phyloP scores from a whole-genome alignment of 1,284 basidiomycete species.

The Leccinum proximum region DNA sequence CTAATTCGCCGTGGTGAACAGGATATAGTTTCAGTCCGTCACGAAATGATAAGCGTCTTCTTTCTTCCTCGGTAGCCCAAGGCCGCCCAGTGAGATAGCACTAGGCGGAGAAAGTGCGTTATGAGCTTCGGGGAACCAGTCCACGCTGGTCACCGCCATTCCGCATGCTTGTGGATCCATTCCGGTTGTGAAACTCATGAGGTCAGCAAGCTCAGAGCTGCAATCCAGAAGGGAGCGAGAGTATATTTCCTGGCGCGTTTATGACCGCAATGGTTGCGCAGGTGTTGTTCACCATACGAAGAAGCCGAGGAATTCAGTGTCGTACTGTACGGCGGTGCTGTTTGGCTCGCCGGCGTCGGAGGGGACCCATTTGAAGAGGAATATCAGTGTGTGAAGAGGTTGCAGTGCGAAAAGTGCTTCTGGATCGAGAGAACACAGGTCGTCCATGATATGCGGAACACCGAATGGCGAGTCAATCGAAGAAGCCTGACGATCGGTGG shows the following conservation, averaged over 20 bases:
- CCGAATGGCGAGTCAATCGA: slow-evolving; percentile 35
- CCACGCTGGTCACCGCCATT: slow-evolving; percentile 82
- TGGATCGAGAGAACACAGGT: slow-evolving; percentile 84
- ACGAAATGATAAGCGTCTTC: slow-evolving; percentile 96
- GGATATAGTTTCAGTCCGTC: slow-evolving; percentile 83
- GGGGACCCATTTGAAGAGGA: slow-evolving; percentile 92
- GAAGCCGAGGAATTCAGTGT: slow-evolving; percentile 78
- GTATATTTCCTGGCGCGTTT: slow-evolving; percentile 89
- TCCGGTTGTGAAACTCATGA: slow-evolving; percentile 75
- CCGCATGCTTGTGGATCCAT: slow-evolving; percentile 89
- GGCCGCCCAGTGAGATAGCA: slow-evolving; percentile 76
- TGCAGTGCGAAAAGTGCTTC: slow-evolving; percentile 70
- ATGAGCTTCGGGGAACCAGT: slow-evolving; percentile 82
- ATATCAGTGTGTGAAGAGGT: slow-evolving; percentile 86
- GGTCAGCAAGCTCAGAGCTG: slow-evolving; percentile 57
- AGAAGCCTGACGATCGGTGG: too few species aligned
- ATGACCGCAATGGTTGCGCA: slow-evolving; percentile 92
- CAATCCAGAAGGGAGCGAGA: slow-evolving; percentile 60
- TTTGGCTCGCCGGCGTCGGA: slow-evolving; percentile 40
- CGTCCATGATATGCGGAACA: slow-evolving; percentile 78
- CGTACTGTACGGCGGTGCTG: slow-evolving; percentile 56
- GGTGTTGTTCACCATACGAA: slow-evolving; percentile 95
- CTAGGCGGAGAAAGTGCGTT: slow-evolving; percentile 90
- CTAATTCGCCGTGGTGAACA: slow-evolving; percentile 73
- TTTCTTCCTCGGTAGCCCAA: slow-evolving; percentile 63